A percentile compares a stretch with the other conserved stretches of the same genome.
Evolutionary conservation across 495 filamentous ascomycete genomes (phyloP).

Genomic region (Daldinia concentrica): DNA sequence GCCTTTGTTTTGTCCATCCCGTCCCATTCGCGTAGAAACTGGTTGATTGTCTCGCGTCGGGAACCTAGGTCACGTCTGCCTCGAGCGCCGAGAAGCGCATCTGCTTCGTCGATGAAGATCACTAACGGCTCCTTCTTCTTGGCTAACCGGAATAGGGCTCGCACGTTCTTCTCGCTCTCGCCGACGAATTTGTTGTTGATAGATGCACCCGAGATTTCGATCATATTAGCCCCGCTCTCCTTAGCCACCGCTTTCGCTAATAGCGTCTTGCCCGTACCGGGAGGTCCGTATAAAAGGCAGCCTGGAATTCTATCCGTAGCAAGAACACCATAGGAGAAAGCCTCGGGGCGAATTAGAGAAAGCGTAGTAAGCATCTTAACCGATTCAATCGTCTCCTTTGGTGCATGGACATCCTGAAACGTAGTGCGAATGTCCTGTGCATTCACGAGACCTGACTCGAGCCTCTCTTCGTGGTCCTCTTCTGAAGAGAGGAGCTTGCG

Average conservation of each 20-base stretch:
- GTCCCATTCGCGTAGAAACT: conserved; percentile 98
- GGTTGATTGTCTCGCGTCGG: conserved; percentile 88
- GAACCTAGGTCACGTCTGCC: conserved; percentile 61
- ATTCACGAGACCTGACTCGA: conserved; percentile 83
- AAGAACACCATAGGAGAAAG: conserved; percentile 94
- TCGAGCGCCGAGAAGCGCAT: conserved; percentile 85
- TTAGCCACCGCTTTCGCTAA: conserved; percentile 96
- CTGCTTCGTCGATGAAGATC: conserved; percentile 97
- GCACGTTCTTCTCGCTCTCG: conserved; percentile 96
- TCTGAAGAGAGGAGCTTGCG: conserved; percentile 20
- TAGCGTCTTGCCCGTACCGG: conserved; percentile 94
- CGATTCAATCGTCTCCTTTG: conserved; percentile 83
- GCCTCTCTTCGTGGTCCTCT: conserved; percentile 76
- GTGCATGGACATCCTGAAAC: conserved; percentile 84
- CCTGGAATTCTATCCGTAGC: conserved; percentile 91
- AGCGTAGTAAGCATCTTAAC: conserved; percentile 89
- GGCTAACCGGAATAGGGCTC: conserved; percentile 88
- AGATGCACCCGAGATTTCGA: conserved; percentile 67
- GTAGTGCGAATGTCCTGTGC: conserved; percentile 83
- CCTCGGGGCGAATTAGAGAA: conserved; percentile 87
- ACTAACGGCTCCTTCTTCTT: conserved; percentile 93
- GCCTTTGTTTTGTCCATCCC: conserved; percentile 86
- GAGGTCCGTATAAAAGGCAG: conserved; percentile 90
- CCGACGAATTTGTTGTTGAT: conserved; percentile 97
- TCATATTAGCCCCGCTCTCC: conserved; percentile 85